A percentile compares a stretch with the other conserved stretches of the same genome.
Conservation (phyloP, 2,329 filamentous ascomycete genomes). For the Apiospora arundinis region DNA sequence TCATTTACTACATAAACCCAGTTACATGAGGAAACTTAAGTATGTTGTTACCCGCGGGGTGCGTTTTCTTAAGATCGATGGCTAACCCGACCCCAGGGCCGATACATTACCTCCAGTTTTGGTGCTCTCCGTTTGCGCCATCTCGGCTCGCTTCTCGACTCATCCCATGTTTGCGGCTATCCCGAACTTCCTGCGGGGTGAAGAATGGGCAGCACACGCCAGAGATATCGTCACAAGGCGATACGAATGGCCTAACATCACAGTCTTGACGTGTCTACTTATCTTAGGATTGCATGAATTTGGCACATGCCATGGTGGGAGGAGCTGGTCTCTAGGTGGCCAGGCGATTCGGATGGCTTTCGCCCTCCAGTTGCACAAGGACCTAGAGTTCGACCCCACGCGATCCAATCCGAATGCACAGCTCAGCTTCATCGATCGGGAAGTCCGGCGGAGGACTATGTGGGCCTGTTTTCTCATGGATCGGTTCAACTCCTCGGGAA, state of each 20-base stretch:
- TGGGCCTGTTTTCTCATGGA: slow-evolving; percentile 99
- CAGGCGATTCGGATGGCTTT: slow-evolving; percentile 98
- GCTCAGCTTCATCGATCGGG: slow-evolving; percentile 88
- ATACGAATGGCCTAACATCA: slow-evolving; percentile 96
- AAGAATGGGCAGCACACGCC: slow-evolving; percentile 89
- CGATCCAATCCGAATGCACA: slow-evolving; percentile 67
- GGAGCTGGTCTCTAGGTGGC: slow-evolving; percentile 94
- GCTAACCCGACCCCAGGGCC: slow-evolving; percentile 55
- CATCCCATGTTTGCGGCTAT: slow-evolving; percentile 80
- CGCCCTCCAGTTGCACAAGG: slow-evolving; percentile 89
- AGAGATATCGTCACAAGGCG: slow-evolving; percentile 84
- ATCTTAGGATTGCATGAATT: slow-evolving; percentile 93
- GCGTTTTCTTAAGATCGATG: slow-evolving; percentile 9
- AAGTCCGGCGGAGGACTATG: slow-evolving; percentile 93
- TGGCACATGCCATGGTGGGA: slow-evolving; percentile 92
- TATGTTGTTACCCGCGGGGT: slow-evolving; percentile 50
- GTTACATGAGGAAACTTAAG: slow-evolving; percentile 88
- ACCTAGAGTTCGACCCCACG: slow-evolving; percentile 81
- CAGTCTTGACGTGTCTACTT: slow-evolving; percentile 88
- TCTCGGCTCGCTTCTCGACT: slow-evolving; percentile 92
- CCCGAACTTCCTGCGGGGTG: slow-evolving; percentile 85
- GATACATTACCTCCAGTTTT: slow-evolving; percentile 87
- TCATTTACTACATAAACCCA: slow-evolving; percentile 92
- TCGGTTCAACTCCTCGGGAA: slow-evolving; percentile 94
- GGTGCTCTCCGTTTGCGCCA: slow-evolving; percentile 90